Evolutionary conservation across 768 basidiomycete genomes (phyloP), one percentile per base, ranked within the genome.

Genomic region (Termitomyces titanicus): DNA sequence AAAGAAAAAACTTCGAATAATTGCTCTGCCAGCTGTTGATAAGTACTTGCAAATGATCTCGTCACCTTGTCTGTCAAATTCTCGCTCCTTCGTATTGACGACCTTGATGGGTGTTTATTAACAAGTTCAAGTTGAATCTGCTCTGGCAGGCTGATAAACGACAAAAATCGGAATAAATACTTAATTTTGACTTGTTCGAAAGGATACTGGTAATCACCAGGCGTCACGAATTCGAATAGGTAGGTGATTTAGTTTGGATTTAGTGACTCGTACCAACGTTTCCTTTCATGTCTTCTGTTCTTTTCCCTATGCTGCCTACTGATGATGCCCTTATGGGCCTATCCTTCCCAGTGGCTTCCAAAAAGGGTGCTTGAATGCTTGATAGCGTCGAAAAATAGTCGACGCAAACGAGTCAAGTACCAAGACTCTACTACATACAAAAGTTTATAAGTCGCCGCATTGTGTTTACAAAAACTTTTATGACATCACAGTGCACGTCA

Each of bases 341-440:
- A 29, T 74, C 64, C 13, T 73, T 68, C 37, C 69, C 73, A 0
- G 75, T 77, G 8, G 72, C 72, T 65, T 77, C 75, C 33, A 79
- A 73, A 25, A 79, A 77, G 5, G 79, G 79, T 24, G 79, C 80
- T 43, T 80, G 70, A 3, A 80, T 79, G 18, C 79, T 77, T 44
- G 44, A 50, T 2, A 52, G 25, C 18, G 47, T 38, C 9, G 29
- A 29, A 29, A 9, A 29, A 29, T 29, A 29, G 29, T 29, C 29
- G 3, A 9, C 29, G n/a, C n/a, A n/a, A 29, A 29, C 9, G 29
- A 29, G 29, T n/a, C n/a, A n/a, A n/a, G n/a, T n/a, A n/a, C n/a
- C n/a, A n/a, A n/a, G n/a, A n/a, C n/a, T n/a, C n/a, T n/a, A n/a
- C n/a, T n/a, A n/a, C n/a, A n/a, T n/a, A n/a, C n/a, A n/a, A n/a